Evolutionary conservation across 148 eudicot genomes (phyloP).

Genomic region (Spergularia bocconei): DNA sequence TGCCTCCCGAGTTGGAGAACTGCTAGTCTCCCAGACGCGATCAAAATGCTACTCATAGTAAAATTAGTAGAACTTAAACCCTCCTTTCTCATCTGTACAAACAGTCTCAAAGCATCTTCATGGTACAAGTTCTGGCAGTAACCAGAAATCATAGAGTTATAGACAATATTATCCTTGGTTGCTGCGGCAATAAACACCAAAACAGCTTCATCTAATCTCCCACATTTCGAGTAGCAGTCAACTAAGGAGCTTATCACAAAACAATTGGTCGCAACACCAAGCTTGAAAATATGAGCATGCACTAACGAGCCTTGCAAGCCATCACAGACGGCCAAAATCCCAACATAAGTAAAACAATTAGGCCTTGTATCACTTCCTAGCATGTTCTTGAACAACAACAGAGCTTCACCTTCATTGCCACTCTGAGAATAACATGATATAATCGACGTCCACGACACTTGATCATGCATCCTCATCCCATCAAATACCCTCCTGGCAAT

Average conservation of each 20-base stretch:
- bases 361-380: slow-evolving; percentile 27
- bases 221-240: slow-evolving; percentile 43
- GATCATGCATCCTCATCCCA: slow-evolving; percentile 38
- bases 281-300: slow-evolving; percentile 40
- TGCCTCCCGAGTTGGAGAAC: slow-evolving; percentile 34
- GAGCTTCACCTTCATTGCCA: slow-evolving; percentile 28
- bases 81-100: slow-evolving; percentile 26
- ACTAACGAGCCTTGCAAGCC: slow-evolving; percentile 29
- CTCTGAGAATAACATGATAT: slow-evolving; percentile 35
- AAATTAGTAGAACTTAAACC: slow-evolving; percentile 26
- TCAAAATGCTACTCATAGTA: slow-evolving; percentile 41
- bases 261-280: slow-evolving; percentile 27
- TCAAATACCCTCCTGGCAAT: slow-evolving; percentile 43
- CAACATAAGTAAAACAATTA: slow-evolving; percentile 43
- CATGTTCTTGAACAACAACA: slow-evolving; percentile 39
- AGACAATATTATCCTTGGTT: slow-evolving; percentile 30
- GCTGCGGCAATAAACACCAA: slow-evolving; percentile 25
- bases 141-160: slow-evolving; percentile 42
- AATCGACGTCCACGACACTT: slow-evolving; percentile 47
- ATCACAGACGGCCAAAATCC: slow-evolving; percentile 31
- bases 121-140: slow-evolving; percentile 28
- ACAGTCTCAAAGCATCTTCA: slow-evolving; percentile 35
- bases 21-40: slow-evolving; percentile 38
- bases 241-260: slow-evolving; percentile 36
- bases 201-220: slow-evolving; percentile 31